Evolutionary conservation across 2,329 filamentous ascomycete genomes (phyloP), one percentile per base, ranked within the genome.

Genomic region (Fusarium sarcochroum): DNA sequence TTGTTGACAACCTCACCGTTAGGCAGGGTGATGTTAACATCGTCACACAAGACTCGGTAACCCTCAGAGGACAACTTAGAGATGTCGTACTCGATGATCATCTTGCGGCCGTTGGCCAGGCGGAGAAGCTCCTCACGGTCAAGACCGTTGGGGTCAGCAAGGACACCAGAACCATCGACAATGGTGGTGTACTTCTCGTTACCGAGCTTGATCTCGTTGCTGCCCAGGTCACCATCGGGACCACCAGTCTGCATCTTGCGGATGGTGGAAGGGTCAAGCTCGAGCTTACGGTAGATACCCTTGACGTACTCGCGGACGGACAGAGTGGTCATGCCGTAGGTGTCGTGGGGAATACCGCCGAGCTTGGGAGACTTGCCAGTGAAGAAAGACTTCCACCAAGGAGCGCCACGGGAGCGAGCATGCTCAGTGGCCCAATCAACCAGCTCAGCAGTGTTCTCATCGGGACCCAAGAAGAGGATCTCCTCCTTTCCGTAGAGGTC

Each of bases 321-420:
- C 58, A 98, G 83, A 1, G 96, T 98, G 1, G 96, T 99, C 96
- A 99, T 99, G 75, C 96, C 96, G 77, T 99, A 99, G 40, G 86
- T 83, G 79, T 99, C 96, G 80, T 99, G 96, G 37, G 96, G 96
- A 72, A 99, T 99, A 77, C 96, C 96, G 68, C 96, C 96, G 15
- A 99, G 87, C 81, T 92, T 96, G 53, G 94, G 96, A 73, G 93
- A 97, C 87, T 99, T 99, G 76, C 96, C 96, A 3, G 96, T 99
- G 86, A 99, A 99, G 88, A 99, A 99, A 0, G 96, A 99, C 86
- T 99, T 99, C 96, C 96, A 99, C 93, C 95, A 99, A 27, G 94
- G 93, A 6, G 96, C 96, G 45, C 94, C 94, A 73, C 96, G 90
- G 65, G 84, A 84, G 52, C 93, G 89, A 63, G 96, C 96, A 80